Conservation (phyloP, 306 rosid genomes). For the Glycine soja region DNA sequence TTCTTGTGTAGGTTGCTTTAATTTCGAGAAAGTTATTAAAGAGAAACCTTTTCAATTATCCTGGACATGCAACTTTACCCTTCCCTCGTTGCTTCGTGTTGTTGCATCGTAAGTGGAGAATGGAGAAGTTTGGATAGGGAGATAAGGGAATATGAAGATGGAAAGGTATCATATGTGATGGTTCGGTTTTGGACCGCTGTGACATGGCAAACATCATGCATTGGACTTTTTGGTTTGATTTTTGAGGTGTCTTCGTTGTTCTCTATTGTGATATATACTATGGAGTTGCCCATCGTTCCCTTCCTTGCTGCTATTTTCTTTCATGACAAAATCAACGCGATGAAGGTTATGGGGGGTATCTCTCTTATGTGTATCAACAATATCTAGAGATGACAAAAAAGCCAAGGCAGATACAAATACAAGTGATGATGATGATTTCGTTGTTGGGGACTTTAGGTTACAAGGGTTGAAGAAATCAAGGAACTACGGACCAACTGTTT, state of each 20-base stretch:
- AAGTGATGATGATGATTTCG: no score
- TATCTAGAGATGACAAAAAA: slow-evolving; percentile 54
- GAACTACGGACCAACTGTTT: no score
- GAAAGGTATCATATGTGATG: slow-evolving; percentile 64
- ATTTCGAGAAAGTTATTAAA: no score
- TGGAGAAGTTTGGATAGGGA: slow-evolving; percentile 60
- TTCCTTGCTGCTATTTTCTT: slow-evolving; percentile 58
- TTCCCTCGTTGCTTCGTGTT: no score
- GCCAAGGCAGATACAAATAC: slow-evolving; percentile 34
- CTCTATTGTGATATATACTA: slow-evolving; percentile 45
- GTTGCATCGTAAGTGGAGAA: slow-evolving; percentile 55
- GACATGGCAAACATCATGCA: slow-evolving; percentile 61
- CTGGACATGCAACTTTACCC: no score
- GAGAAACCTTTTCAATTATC: no score
- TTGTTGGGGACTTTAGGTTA: no score
- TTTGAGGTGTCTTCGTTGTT: slow-evolving; percentile 71
- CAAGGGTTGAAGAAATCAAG: no score
- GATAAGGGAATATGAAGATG: slow-evolving; percentile 57
- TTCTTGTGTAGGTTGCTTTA: no score
- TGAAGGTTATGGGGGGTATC: slow-evolving; percentile 65
- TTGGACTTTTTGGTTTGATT: slow-evolving; percentile 69
- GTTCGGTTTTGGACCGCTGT: slow-evolving; percentile 65
- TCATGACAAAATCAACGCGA: slow-evolving; percentile 64
- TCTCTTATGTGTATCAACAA: slow-evolving; percentile 67
- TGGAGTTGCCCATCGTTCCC: slow-evolving; percentile 55